Conservation (phyloP, 139 green algal species). For the Medakamo hakoo region DNA sequence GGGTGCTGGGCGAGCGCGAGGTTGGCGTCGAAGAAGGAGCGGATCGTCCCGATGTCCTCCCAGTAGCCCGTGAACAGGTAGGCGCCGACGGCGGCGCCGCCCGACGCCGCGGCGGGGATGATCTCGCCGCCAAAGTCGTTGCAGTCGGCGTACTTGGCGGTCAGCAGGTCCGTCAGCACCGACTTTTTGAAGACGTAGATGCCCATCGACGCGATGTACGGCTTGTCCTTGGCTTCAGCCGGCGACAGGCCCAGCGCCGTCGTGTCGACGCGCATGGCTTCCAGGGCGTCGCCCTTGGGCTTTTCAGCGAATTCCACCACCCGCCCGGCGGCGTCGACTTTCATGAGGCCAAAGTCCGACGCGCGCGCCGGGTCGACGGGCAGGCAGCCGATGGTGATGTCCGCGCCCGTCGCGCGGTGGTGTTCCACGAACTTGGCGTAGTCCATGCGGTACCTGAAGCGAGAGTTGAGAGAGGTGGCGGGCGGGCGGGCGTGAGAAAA, state of each 20-base stretch:
- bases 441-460: conserved; percentile 92
- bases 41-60: conserved; percentile 99
- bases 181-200: conserved; percentile 99
- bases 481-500: background rate
- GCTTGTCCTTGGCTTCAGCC: conserved; percentile 54
- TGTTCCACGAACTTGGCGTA: conserved; percentile 97
- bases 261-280: conserved; percentile 90
- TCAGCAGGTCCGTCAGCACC: conserved; percentile 61
- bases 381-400: conserved; percentile 90
- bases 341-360: conserved; percentile 90
- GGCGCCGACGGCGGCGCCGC: conserved; percentile 50
- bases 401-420: conserved; percentile 72
- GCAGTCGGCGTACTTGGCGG: conserved; percentile 29
- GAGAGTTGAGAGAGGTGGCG: no score
- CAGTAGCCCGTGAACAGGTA: conserved; percentile 99
- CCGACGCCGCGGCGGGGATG: conserved; percentile 50
- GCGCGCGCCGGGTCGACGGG: conserved; percentile 66
- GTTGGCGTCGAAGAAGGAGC: conserved; percentile 98
- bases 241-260: conserved; percentile 63
- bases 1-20: conserved; percentile 76
- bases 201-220: conserved; percentile 98
- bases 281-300: conserved; percentile 84
- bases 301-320: conserved; percentile 90
- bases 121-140: conserved; percentile 99
- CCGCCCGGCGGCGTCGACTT: conserved; percentile 65